Base-by-base conservation (phyloP, 805 yeast genomes). In the Hanseniaspora lindneri region DNA sequence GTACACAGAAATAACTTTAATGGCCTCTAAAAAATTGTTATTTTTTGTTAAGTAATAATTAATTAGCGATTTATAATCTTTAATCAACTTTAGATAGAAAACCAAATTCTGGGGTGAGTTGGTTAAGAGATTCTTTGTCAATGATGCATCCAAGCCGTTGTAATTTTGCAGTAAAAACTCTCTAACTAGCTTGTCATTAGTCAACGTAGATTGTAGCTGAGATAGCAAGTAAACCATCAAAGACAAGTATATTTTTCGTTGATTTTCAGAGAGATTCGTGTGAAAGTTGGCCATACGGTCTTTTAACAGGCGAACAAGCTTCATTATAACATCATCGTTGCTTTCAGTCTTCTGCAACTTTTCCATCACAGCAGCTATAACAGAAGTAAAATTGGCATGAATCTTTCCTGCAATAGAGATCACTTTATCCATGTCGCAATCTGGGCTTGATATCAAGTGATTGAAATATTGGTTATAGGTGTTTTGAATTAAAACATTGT, bases 101-200 rank as follows among this genome's bases (percentile, higher is more conserved):
- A 89, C 56, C 14, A 87, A 65, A 58, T 80, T 82, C 0, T 73
- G 70, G 41, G 73, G 73, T 50, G 82, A 69, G 52, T 86, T 80
- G 56, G 82, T 82, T 44, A 89, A 70, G 4, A 88, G 73, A 58
- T 85, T 87, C 56, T 80, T 83, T 0, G 83, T 67, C 0, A 94
- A 80, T 9, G 51, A 29, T 39, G 63, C 66, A 52, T 67, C 71
- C n/a, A 62, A 46, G 10, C 58, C 60, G 49, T 65, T 62, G 9
- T 65, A 44, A 39, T 63, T 61, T 35, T 62, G 62, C 50, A 63
- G 29, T 17, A 49, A 43, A 44, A 49, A 49, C 13, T 49, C 49
- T 43, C 52, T 49, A n/a, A 49, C n/a, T 1, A 17, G 4, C 28
- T 44, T 49, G 17, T 33, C 46, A 13, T 43, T 40, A 3, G 4